Base-by-base conservation (phyloP, 2,329 filamentous ascomycete species). In the Pseudohalonectria lignicola region DNA sequence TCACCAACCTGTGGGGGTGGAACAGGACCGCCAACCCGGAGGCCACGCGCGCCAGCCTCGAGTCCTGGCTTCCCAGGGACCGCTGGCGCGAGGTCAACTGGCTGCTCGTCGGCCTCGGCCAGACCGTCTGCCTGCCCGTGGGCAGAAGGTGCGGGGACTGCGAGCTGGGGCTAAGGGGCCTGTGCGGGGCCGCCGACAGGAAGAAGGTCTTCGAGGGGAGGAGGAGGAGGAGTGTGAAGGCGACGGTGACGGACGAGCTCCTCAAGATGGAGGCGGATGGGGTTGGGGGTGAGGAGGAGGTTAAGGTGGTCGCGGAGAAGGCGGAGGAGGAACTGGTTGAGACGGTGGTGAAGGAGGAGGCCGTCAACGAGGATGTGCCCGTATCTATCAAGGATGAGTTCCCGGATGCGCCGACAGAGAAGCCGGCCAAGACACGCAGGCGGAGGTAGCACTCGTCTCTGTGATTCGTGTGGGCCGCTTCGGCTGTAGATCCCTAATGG, bases 1-100 rank as follows among this genome's bases (percentile, higher is more conserved):
- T 95, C 59, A 90, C 86, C 37, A 94, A 94, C 61, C 66, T 94
- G 20, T 94, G 87, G 87, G 83, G 85, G 4, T 95, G 88, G 88
- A 76, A 93, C 56, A 76, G 75, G 56, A 36, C 48, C 2, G 36
- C 44, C 6, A 82, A 67, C 11, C 88, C 88, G 0, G 88, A 95
- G 63, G 82, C 85, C 55, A 94, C 88, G 21, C 70, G 88, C 31
- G 62, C 69, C 39, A 75, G 77, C 25, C 66, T 95, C 41, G 75
- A 95, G 63, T 69, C 69, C 13, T 95, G 88, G 88, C 64, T 95
- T 49, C 88, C 88, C 3, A 72, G 61, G 42, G 85, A 94, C 36
- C 78, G 75, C 51, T 95, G 88, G 88, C 82, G 85, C 57, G 86
- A 94, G 60, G 93, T 95, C 56, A 95, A 95, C 59, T 79, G 81